Percentiles rank a stretch among this genome's conserved stretches.
These are phyloP conservation scores for Carex parvula DNA, from an alignment of 176 grass and related monocot genomes.

Conservation along the genomic window DNA sequence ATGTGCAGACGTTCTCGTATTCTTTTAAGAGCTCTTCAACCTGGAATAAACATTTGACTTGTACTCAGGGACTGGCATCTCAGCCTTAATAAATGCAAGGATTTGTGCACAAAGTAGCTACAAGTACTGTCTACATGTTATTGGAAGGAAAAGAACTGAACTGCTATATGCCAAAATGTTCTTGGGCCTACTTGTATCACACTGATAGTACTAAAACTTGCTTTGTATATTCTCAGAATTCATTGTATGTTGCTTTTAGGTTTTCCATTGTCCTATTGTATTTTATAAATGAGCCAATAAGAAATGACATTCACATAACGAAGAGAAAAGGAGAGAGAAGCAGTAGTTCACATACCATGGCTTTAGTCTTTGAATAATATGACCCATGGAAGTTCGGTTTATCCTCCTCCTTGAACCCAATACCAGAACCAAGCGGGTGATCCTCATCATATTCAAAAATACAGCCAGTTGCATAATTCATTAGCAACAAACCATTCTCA, in stretches of 20 bases:
- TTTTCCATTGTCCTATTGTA: neutral
- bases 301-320: neutral
- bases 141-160: neutral
- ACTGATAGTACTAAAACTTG: neutral
- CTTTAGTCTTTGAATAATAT: constrained; percentile 74
- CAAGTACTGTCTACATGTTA: neutral
- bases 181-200: neutral
- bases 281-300: neutral
- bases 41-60: constrained; percentile 19
- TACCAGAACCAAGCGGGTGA: constrained; percentile 49
- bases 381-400: constrained; percentile 58
- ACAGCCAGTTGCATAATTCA: constrained; percentile 74
- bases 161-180: neutral
- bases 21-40: constrained; percentile 72
- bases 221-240: neutral
- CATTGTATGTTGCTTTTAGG: too few species aligned
- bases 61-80: neutral
- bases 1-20: constrained; percentile 45
- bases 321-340: neutral
- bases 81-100: neutral
- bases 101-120: neutral
- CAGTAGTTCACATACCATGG: constrained; percentile 40
- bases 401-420: constrained; percentile 72
- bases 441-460: constrained; percentile 63
- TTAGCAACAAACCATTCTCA: constrained; percentile 56